These are phyloP conservation scores for Asclepias syriaca DNA, from an alignment of 257 asterid genomes.

Conservation along the genomic window DNA sequence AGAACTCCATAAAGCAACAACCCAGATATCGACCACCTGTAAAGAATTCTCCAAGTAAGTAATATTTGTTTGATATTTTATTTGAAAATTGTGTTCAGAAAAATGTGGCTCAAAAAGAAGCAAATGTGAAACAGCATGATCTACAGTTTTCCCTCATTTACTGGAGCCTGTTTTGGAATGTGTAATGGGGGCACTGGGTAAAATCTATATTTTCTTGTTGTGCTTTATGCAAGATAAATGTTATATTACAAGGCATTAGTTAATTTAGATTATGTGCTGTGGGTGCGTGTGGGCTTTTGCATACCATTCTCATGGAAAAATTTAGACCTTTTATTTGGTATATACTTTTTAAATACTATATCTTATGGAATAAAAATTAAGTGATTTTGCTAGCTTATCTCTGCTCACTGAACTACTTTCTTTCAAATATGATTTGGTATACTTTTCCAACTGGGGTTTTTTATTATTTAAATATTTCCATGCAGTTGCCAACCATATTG, in stretches of 20 bases:
- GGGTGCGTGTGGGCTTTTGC: neutral
- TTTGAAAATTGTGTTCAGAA: neutral
- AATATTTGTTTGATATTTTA: neutral
- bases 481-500: constrained; percentile 25
- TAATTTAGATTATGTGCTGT: too few species aligned
- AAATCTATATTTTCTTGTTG: neutral
- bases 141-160: neutral
- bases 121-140: neutral
- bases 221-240: neutral
- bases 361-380: neutral
- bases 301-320: neutral
- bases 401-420: neutral
- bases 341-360: too few species aligned
- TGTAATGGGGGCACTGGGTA: neutral
- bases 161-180: neutral
- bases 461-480: neutral
- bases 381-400: neutral
- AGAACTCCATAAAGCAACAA: constrained; percentile 50
- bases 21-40: constrained; percentile 72
- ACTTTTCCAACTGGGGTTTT: neutral
- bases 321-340: neutral
- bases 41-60: constrained; percentile 49
- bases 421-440: neutral
- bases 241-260: neutral
- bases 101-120: neutral